Evolutionary conservation across 2,329 filamentous ascomycete species (phyloP).

Genomic region (Fusarium metavorans): DNA sequence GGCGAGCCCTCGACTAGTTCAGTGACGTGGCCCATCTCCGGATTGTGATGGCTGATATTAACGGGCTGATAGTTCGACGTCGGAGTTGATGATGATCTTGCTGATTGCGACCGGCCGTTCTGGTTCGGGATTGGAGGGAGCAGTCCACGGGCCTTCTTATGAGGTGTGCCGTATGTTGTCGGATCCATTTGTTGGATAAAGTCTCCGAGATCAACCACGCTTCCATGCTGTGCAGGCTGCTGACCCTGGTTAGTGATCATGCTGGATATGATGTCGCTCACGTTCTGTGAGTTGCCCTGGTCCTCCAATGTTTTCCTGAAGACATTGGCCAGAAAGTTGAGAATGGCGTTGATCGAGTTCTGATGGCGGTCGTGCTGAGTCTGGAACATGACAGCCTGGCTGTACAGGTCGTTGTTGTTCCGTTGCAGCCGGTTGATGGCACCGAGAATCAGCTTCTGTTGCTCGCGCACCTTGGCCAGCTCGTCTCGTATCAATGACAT

Average conservation of each 20-base stretch:
- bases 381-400: slow-evolving; percentile 90
- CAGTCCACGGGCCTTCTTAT: slow-evolving; percentile 66
- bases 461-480: slow-evolving; percentile 82
- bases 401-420: slow-evolving; percentile 89
- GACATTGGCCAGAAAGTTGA: slow-evolving; percentile 96
- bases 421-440: slow-evolving; percentile 84
- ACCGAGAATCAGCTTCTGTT: slow-evolving; percentile 86
- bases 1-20: slow-evolving; percentile 68
- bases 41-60: slow-evolving; percentile 46
- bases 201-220: slow-evolving; percentile 72
- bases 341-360: slow-evolving; percentile 98
- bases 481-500: slow-evolving; percentile 83
- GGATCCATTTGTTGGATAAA: slow-evolving; percentile 62
- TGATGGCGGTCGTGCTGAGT: slow-evolving; percentile 95
- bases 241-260: slow-evolving; percentile 72
- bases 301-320: slow-evolving; percentile 95
- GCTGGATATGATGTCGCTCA: slow-evolving; percentile 86
- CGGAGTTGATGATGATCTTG: slow-evolving; percentile 36
- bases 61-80: slow-evolving; percentile 40
- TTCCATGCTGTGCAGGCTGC: slow-evolving; percentile 62
- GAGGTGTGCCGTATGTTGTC: slow-evolving; percentile 53
- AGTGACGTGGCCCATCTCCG: slow-evolving; percentile 68
- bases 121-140: slow-evolving; percentile 65
- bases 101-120: slow-evolving; percentile 43
- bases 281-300: slow-evolving; percentile 78